These are phyloP conservation scores for Euphorbia pulcherrima DNA, from an alignment of 345 rosid genomes.

Conservation along the genomic window DNA sequence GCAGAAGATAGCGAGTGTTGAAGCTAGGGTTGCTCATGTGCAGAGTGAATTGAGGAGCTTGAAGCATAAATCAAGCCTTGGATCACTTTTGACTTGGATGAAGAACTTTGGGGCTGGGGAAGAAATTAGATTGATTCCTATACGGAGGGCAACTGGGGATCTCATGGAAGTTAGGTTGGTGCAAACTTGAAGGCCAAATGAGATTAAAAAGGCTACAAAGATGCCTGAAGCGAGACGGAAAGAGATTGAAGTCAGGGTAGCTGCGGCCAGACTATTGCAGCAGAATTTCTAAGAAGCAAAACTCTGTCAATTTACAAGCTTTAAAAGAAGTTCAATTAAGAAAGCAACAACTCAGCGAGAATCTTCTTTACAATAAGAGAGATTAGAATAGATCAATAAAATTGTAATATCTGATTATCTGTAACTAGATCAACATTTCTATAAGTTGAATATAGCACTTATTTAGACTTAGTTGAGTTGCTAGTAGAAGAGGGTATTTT, in stretches of 20 bases:
- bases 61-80: constrained; percentile 67
- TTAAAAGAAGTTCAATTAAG: no score
- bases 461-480: no score
- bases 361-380: no score
- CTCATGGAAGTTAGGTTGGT: constrained; percentile 78
- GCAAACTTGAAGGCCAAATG: constrained; percentile 77
- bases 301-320: no score
- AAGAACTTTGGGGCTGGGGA: constrained; percentile 77
- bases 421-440: no score
- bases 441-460: no score
- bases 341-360: no score
- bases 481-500: no score
- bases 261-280: constrained; percentile 82
- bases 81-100: constrained; percentile 79
- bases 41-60: constrained; percentile 68
- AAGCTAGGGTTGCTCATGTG: constrained; percentile 71
- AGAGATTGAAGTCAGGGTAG: constrained; percentile 94
- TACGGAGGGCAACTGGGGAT: constrained; percentile 70
- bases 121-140: constrained; percentile 70
- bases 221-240: constrained; percentile 85
- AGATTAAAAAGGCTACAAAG: constrained; percentile 88
- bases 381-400: no score
- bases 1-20: constrained; percentile 62
- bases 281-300: no score
- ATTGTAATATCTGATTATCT: no score